These are phyloP conservation scores for Ceratobasidium sp. DNA, from an alignment of 1,284 basidiomycete genomes.

Conservation along the genomic window DNA sequence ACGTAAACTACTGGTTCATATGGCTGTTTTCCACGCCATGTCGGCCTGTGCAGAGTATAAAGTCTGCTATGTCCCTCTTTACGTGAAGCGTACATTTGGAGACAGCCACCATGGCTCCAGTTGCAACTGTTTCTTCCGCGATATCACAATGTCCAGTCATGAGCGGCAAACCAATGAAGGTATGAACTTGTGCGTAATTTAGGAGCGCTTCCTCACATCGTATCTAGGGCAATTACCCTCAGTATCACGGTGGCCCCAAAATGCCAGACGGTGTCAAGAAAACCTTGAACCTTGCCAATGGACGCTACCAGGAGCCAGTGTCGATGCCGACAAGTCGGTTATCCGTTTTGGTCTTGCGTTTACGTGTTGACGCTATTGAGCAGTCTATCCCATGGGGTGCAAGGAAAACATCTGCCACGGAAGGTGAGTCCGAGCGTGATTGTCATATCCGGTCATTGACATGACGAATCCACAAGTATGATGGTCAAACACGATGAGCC, in stretches of 20 bases:
- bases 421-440: background rate
- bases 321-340: conserved; percentile 30
- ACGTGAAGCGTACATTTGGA: background rate
- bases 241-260: conserved; percentile 12
- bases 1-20: background rate
- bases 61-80: background rate
- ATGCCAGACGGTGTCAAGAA: conserved; percentile 19
- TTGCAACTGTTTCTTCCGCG: conserved; percentile 30
- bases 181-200: background rate
- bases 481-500: conserved; percentile 40
- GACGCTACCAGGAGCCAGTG: conserved; percentile 1
- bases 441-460: background rate
- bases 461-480: background rate
- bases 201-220: background rate
- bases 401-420: conserved; percentile 40
- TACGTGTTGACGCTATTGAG: background rate
- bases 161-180: conserved; percentile 33
- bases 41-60: background rate
- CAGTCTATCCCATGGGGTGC: conserved; percentile 21
- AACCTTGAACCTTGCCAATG: conserved; percentile 22
- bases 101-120: conserved; percentile 18
- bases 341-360: background rate
- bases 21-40: conserved; percentile 2
- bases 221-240: conserved; percentile 32
- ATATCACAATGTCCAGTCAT: conserved; percentile 32